Conservation (phyloP, 2,329 filamentous ascomycete species). For the Furcasterigmium furcatum region DNA sequence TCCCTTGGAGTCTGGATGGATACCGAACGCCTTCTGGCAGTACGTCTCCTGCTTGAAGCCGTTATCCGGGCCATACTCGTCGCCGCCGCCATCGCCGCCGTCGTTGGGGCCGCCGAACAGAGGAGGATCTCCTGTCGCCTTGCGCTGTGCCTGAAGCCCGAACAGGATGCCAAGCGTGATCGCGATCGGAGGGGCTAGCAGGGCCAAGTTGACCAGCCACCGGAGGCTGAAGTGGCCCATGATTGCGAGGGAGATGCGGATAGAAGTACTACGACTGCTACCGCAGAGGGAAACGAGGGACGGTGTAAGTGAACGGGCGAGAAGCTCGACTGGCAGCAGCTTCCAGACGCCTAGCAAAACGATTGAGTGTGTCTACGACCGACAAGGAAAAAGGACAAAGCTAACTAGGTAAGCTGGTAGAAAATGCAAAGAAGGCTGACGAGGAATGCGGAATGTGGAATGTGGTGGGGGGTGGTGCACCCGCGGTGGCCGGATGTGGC, state of each 20-base stretch:
- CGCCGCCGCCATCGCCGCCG: slow-evolving; percentile 7
- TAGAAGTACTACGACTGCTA: neutral
- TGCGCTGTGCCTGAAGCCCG: slow-evolving; percentile 41
- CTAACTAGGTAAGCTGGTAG: no score
- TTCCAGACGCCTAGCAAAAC: no score
- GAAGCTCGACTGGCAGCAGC: neutral
- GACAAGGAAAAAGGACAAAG: no score
- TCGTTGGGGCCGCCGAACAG: slow-evolving; percentile 32
- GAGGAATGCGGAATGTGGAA: no score
- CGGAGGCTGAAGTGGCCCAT: slow-evolving; percentile 33
- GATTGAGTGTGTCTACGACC: no score
- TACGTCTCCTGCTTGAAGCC: slow-evolving; percentile 28
- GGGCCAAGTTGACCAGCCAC: slow-evolving; percentile 45
- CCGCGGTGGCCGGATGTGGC: no score
- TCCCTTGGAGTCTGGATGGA: slow-evolving; percentile 38
- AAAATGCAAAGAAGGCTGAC: no score
- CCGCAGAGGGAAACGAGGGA: slow-evolving; percentile 1
- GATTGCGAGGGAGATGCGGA: slow-evolving; percentile 6
- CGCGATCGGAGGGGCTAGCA: slow-evolving; percentile 47
- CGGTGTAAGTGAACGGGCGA: neutral
- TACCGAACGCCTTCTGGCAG: slow-evolving; percentile 41
- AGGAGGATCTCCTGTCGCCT: slow-evolving; percentile 37
- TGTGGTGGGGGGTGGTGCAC: no score
- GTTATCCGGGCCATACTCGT: slow-evolving; percentile 21
- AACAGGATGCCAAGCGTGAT: slow-evolving; percentile 46